phyloP scores from a whole-genome alignment of 2,329 filamentous ascomycete species.

The Grosmannia clavigera region DNA sequence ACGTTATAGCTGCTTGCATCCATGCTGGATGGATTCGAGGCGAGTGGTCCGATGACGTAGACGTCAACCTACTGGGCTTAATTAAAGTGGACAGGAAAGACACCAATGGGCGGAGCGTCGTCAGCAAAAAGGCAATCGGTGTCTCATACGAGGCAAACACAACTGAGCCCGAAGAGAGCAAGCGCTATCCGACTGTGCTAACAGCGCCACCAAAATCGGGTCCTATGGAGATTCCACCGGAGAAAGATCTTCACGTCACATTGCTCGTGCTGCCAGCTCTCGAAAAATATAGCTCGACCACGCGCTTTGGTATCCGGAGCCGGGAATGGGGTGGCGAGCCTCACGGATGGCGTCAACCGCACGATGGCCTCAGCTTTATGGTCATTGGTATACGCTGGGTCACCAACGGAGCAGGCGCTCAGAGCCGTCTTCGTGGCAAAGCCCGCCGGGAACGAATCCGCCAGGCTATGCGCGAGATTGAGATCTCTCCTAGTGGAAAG shows the following conservation, averaged over 20 bases:
- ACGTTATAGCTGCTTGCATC: conserved; percentile 83
- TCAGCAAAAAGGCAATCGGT: conserved; percentile 16
- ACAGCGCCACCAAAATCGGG: conserved; percentile 43
- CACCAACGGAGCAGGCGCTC: conserved; percentile 54
- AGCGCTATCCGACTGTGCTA: conserved; percentile 28
- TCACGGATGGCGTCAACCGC: conserved; percentile 22
- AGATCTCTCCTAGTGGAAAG: conserved; percentile 23
- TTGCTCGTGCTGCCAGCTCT: conserved; percentile 71
- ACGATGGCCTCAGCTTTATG: conserved; percentile 86
- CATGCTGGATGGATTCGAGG: conserved; percentile 88
- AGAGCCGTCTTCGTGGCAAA: conserved; percentile 43
- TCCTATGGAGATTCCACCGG: conserved; percentile 50
- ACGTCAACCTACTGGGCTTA: conserved; percentile 52
- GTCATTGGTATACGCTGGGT: conserved; percentile 76
- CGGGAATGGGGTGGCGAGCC: conserved; percentile 53
- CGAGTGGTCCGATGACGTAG: conserved; percentile 71
- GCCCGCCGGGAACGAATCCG: conserved; percentile 44
- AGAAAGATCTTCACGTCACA: conserved; percentile 77
- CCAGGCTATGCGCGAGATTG: conserved; percentile 41
- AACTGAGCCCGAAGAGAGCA: neutral
- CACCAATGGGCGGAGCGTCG: conserved; percentile 16
- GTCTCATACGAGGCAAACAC: neutral
- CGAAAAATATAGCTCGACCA: conserved; percentile 61
- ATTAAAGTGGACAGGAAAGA: conserved; percentile 18
- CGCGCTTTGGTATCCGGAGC: conserved; percentile 70